phyloP scores from a whole-genome alignment of 2,329 filamentous ascomycete genomes.

The Colletotrichum simmondsii region DNA sequence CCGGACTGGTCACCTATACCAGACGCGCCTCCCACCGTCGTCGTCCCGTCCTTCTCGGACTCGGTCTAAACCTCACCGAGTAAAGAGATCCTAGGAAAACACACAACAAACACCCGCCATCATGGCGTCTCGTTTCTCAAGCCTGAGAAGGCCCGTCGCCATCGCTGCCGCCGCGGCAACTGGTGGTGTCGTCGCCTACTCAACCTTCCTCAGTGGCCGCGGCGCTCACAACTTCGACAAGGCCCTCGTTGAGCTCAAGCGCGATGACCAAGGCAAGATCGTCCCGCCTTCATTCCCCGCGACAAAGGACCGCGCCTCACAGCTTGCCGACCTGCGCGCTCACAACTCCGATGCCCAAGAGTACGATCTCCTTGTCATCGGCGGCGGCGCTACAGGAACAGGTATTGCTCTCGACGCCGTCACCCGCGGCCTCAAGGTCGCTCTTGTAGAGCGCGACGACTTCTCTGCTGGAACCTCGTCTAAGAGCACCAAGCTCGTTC shows the following conservation, averaged over 20 bases:
- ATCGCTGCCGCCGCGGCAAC: conserved; percentile 40
- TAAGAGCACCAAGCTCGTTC: conserved; percentile 89
- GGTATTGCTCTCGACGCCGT: conserved; percentile 85
- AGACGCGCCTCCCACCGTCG: no score
- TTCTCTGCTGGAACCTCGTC: conserved; percentile 85
- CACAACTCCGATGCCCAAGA: conserved; percentile 57
- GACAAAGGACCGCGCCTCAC: conserved; percentile 47
- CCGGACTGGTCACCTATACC: background rate
- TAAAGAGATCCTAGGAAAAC: background rate
- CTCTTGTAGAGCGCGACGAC: conserved; percentile 84
- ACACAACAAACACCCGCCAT: background rate
- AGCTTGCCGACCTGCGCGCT: conserved; percentile 52
- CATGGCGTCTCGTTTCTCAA: conserved; percentile 49
- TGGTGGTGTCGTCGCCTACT: conserved; percentile 45
- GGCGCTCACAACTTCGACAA: conserved; percentile 44
- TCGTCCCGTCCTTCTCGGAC: background rate
- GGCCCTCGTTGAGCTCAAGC: conserved; percentile 47
- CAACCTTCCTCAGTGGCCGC: conserved; percentile 39
- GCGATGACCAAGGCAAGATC: conserved; percentile 49
- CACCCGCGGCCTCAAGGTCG: conserved; percentile 82
- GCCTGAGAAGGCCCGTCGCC: conserved; percentile 48
- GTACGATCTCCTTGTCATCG: conserved; percentile 84
- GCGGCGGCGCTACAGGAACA: conserved; percentile 81
- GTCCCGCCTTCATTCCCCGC: conserved; percentile 49
- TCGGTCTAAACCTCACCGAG: conserved; percentile 14